A percentile compares a stretch with the other conserved stretches of the same genome.
Evolutionary conservation across 177 flowering plant genomes (phyloP).

Genomic region (Tripterygium wilfordii): DNA sequence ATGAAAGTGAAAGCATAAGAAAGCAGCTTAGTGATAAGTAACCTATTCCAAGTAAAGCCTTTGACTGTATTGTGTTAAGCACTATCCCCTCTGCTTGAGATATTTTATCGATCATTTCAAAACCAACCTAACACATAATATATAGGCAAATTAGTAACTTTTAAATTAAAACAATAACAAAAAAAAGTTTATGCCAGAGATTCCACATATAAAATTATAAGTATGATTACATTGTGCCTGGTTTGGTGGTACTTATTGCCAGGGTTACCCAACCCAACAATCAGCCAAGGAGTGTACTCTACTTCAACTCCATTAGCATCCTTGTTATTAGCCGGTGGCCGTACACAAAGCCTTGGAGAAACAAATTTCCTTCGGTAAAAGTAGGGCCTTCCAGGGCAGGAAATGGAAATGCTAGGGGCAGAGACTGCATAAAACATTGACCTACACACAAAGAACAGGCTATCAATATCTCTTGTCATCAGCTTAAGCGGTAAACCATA

Average conservation of each 20-base stretch:
- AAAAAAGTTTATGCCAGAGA: background rate
- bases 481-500: too few relatives aligned
- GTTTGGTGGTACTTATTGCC: conserved; percentile 93
- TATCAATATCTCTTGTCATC: too few relatives aligned
- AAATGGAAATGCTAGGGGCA: conserved; percentile 28
- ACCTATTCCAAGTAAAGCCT: conserved; percentile 94
- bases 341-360: conserved; percentile 27
- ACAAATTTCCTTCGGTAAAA: conserved; percentile 16
- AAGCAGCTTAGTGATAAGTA: conserved; percentile 8
- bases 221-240: conserved; percentile 89
- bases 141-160: conserved; percentile 1
- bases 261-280: conserved; percentile 93
- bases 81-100: conserved; percentile 64
- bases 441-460: conserved; percentile 18
- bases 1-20: background rate
- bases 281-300: conserved; percentile 94
- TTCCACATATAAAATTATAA: background rate
- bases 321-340: conserved; percentile 33
- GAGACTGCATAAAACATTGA: conserved; percentile 59
- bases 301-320: conserved; percentile 41
- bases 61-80: conserved; percentile 91
- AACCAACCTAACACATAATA: conserved; percentile 62
- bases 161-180: background rate
- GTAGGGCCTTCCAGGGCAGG: conserved; percentile 22
- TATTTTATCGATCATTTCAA: conserved; percentile 93